Evolutionary conservation across 805 yeast species (phyloP).

Genomic region (Cyberlindnera xishuangbannaensis): DNA sequence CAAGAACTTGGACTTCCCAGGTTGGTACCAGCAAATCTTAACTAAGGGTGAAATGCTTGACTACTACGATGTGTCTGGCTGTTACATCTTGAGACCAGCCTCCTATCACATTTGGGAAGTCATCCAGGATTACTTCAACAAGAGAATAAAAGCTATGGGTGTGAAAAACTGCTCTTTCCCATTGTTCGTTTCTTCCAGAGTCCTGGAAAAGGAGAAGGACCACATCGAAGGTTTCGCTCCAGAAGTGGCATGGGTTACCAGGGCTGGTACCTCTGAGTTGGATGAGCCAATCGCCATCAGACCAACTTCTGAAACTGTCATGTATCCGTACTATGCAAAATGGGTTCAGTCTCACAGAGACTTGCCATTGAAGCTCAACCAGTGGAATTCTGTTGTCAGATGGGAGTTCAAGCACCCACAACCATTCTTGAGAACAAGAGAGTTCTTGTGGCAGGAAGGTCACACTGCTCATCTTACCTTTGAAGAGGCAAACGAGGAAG

Average conservation of each 20-base stretch:
- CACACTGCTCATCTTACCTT: constrained; percentile 93
- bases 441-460: constrained; percentile 99
- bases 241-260: constrained; percentile 99
- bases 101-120: constrained; percentile 93
- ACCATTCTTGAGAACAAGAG: constrained; percentile 98
- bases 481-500: constrained; percentile 80
- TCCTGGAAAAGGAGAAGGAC: constrained; percentile 95
- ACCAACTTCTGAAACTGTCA: constrained; percentile 98
- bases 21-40: constrained; percentile 96
- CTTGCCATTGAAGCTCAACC: constrained; percentile 91
- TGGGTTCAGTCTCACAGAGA: constrained; percentile 99
- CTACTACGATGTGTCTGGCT: constrained; percentile 97
- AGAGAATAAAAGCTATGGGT: constrained; percentile 75
- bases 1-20: constrained; percentile 85
- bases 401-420: constrained; percentile 99
- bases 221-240: constrained; percentile 99
- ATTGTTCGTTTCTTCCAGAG: constrained; percentile 91
- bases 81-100: constrained; percentile 95
- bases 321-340: constrained; percentile 98
- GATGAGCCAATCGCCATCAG: constrained; percentile 99
- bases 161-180: constrained; percentile 97
- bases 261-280: constrained; percentile 87
- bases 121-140: constrained; percentile 84
- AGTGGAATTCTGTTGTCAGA: constrained; percentile 99
- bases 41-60: constrained; percentile 98